Conservation (phyloP, 1,284 basidiomycete genomes). For the Ceratobasidium theobromae region DNA sequence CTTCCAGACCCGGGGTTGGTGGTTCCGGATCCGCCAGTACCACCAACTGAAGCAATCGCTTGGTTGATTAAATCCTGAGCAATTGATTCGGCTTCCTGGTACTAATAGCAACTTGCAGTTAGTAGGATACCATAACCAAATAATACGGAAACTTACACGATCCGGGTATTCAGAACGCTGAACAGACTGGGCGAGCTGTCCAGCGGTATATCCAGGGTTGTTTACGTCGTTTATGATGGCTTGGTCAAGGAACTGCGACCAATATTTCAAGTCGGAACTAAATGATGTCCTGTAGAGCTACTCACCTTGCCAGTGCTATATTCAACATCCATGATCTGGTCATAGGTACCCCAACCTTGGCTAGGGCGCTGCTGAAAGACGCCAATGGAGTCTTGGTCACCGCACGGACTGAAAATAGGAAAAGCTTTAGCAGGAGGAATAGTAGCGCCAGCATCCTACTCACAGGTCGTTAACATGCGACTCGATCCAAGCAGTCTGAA, state of each 20-base stretch:
- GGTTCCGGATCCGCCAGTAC: too few species aligned
- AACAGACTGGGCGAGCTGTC: conserved; percentile 16
- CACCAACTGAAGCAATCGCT: conserved; percentile 6
- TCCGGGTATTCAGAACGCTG: conserved; percentile 28
- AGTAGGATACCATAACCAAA: not conserved
- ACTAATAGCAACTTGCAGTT: not conserved
- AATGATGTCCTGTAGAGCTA: too few species aligned
- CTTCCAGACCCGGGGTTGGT: conserved; percentile 16
- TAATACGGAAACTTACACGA: conserved; percentile 3
- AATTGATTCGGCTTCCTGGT: conserved; percentile 21
- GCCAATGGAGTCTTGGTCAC: conserved; percentile 32
- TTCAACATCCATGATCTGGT: conserved; percentile 32
- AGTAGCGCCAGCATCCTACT: not conserved
- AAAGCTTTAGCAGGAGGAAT: not conserved
- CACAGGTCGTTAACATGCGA: conserved; percentile 28
- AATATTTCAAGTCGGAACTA: too few species aligned
- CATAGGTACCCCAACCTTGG: conserved; percentile 31
- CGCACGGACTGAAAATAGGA: conserved; percentile 4
- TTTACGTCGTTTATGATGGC: conserved; percentile 7
- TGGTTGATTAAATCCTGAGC: conserved; percentile 12
- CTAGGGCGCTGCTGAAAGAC: conserved; percentile 34
- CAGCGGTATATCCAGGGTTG: conserved; percentile 20
- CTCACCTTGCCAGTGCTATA: conserved; percentile 25
- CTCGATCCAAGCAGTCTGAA: conserved; percentile 21
- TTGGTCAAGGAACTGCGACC: conserved; percentile 17